phyloP scores from a whole-genome alignment of 192 early-diverging fungal genomes.

The Coemansia sp. region DNA sequence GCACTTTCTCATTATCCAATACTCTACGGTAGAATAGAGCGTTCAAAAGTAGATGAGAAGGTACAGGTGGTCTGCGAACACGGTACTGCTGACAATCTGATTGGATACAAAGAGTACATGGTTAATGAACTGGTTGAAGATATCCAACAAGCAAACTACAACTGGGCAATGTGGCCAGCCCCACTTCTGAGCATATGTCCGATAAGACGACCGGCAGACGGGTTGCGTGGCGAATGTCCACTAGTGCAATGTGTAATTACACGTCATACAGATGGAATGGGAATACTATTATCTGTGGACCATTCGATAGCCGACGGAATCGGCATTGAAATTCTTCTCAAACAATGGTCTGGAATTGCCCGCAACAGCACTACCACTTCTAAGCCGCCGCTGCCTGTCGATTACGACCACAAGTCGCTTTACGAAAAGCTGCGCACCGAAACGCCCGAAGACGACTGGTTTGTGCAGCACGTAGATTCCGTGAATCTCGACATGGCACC shows the following conservation, averaged over 20 bases:
- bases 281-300: conserved; percentile 39
- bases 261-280: conserved; percentile 40
- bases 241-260: conserved; percentile 34
- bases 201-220: conserved; percentile 6
- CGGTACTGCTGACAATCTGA: neutral
- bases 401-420: conserved; percentile 27
- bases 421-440: conserved; percentile 8
- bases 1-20: conserved; percentile 38
- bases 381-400: conserved; percentile 9
- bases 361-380: neutral
- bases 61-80: conserved; percentile 15
- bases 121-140: conserved; percentile 9
- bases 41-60: neutral
- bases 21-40: conserved; percentile 20
- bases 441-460: conserved; percentile 19
- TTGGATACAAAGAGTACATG: conserved; percentile 23
- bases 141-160: conserved; percentile 19
- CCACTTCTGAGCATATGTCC: conserved; percentile 23
- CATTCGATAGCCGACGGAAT: conserved; percentile 43
- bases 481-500: neutral
- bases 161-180: conserved; percentile 32
- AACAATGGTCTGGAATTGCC: conserved; percentile 25
- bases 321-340: conserved; percentile 29
- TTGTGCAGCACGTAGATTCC: conserved; percentile 23
- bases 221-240: conserved; percentile 1